Conservation (phyloP, 116 monocot species). For the Posidonia oceanica region DNA sequence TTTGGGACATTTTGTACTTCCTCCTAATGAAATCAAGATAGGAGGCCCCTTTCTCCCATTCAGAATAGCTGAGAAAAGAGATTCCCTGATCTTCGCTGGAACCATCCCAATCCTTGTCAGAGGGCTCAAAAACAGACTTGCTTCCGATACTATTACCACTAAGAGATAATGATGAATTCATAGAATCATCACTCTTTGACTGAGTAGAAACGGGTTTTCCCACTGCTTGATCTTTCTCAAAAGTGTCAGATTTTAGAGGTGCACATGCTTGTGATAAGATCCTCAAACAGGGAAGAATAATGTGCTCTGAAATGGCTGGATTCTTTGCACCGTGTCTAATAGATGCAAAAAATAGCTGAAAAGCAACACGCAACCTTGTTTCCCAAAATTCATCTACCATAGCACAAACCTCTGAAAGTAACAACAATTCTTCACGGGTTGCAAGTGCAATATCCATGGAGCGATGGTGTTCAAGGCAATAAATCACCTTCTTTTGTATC, state of each 20-base stretch:
- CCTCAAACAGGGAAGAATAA: conserved; percentile 96
- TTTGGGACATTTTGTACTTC: conserved; percentile 75
- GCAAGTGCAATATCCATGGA: conserved; percentile 89
- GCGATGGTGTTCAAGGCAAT: conserved; percentile 93
- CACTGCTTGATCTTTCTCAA: conserved; percentile 45
- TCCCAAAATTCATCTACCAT: conserved; percentile 98
- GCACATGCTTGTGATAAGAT: conserved; percentile 97
- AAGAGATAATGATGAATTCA: conserved; percentile 14
- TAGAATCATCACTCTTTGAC: conserved; percentile 33
- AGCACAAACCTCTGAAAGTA: conserved; percentile 87
- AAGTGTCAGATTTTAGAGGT: conserved; percentile 70
- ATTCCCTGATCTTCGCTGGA: conserved; percentile 48
- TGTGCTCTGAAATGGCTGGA: conserved; percentile 92
- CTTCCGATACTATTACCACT: conserved; percentile 18
- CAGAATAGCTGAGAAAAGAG: conserved; percentile 76
- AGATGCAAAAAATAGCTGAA: conserved; percentile 90
- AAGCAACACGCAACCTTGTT: conserved; percentile 77
- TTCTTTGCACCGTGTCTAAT: conserved; percentile 89
- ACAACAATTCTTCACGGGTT: conserved; percentile 79
- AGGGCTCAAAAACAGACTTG: conserved; percentile 30
- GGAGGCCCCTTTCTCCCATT: conserved; percentile 93
- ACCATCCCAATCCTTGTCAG: conserved; percentile 42
- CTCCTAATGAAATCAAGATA: conserved; percentile 99
- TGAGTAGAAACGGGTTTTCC: conserved; percentile 35
- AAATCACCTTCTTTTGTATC: conserved; percentile 95